Evolutionary conservation across 768 basidiomycete genomes (phyloP).

Genomic region (Thelephora ganbajun): DNA sequence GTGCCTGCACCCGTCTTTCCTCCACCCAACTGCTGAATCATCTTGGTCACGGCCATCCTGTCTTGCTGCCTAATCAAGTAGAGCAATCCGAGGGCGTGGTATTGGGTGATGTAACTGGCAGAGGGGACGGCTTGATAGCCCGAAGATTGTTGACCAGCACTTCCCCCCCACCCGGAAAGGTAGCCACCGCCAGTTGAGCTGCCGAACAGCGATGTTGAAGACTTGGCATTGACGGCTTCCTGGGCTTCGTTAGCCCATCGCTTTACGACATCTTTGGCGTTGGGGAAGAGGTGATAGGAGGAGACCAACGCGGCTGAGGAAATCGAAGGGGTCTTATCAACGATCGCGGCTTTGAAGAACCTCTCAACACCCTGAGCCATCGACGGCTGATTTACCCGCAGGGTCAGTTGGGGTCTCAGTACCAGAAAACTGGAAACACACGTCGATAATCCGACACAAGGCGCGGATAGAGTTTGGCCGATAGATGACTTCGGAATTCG

Average conservation of each 20-base stretch:
- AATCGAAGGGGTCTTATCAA: conserved; percentile 91
- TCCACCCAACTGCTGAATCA: conserved; percentile 95
- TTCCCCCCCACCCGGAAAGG: conserved; percentile 53
- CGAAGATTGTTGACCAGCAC: conserved; percentile 32
- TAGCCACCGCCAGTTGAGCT: conserved; percentile 35
- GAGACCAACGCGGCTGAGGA: conserved; percentile 94
- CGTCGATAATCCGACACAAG: conserved; percentile 92
- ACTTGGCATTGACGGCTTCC: conserved; percentile 87
- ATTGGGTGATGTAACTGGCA: conserved; percentile 89
- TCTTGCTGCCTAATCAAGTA: conserved; percentile 96
- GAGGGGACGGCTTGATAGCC: conserved; percentile 72
- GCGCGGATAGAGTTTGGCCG: conserved; percentile 96
- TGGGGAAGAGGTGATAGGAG: conserved; percentile 90
- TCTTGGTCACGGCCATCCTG: conserved; percentile 97
- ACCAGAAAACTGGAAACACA: conserved; percentile 29
- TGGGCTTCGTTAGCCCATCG: conserved; percentile 99
- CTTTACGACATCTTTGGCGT: conserved; percentile 90
- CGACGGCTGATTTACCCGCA: conserved; percentile 53
- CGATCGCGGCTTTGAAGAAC: conserved; percentile 98
- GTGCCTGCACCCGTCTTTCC: conserved; percentile 76
- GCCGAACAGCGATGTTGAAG: conserved; percentile 55
- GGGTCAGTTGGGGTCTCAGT: conserved; percentile 2
- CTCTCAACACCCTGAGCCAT: conserved; percentile 98
- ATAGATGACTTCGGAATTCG: conserved; percentile 97
- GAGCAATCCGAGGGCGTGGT: conserved; percentile 87